Percentiles rank a stretch among this genome's conserved stretches.
Conservation (phyloP, 1,284 basidiomycete genomes). For the Puccinia novopanici region DNA sequence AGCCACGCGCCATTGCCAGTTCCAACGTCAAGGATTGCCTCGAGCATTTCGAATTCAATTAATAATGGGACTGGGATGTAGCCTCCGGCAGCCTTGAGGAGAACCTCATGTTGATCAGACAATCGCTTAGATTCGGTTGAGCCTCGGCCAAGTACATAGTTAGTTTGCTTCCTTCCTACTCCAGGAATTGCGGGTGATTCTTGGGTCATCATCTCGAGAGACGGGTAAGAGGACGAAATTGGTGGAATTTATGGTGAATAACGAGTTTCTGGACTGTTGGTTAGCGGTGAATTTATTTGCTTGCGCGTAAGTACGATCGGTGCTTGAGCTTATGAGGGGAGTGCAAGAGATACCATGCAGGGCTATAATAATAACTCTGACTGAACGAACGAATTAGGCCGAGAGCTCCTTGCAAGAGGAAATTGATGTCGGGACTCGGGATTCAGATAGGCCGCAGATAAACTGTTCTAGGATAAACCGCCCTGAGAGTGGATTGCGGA, state of each 20-base stretch:
- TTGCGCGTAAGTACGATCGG: not conserved
- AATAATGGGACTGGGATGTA: conserved; percentile 34
- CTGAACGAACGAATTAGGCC: not conserved
- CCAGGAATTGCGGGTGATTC: conserved; percentile 20
- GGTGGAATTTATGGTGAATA: not conserved
- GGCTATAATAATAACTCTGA: conserved; percentile 11
- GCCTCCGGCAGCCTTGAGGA: conserved; percentile 44
- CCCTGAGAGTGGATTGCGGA: conserved; percentile 1
- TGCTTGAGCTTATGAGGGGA: not conserved
- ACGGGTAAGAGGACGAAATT: not conserved
- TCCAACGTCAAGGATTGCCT: conserved; percentile 42
- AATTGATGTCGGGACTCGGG: not conserved
- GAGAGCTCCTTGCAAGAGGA: not conserved
- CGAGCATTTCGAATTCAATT: conserved; percentile 11
- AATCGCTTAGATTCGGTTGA: conserved; percentile 35
- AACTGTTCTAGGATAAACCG: not conserved
- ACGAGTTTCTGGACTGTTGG: not conserved
- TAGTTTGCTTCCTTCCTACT: not conserved
- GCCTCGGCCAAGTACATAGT: conserved; percentile 31
- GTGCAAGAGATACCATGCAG: conserved; percentile 6
- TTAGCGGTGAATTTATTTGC: not conserved
- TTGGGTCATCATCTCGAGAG: conserved; percentile 27
- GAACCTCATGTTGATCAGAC: conserved; percentile 36
- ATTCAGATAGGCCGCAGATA: not conserved
- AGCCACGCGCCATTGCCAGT: conserved; percentile 45